Base-by-base conservation (phyloP, 106 monocot species). In the Agapanthus africanus region DNA sequence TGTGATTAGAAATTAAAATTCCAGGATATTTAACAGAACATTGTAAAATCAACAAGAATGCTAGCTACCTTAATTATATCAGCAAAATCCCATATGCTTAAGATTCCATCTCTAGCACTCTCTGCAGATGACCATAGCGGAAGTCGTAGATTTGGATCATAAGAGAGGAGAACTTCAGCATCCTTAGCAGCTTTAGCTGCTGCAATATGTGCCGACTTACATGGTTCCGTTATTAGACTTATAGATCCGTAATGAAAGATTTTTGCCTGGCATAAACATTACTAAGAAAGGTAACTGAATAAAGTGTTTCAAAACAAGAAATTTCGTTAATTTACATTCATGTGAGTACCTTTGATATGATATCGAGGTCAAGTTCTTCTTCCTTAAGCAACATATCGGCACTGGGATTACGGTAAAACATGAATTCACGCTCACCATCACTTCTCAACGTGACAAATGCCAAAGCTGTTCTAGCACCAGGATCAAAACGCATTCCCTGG, bases 341-440 rank as follows among this genome's bases (percentile, higher is more conserved):
- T 52, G 40, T 33, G 25, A 38, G 23, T 70, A 89, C 95, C 86
- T 97, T 86, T 26, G 31, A 86, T 33, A 97, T 97, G 51, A 97
- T 78, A 38, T 97, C 84, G 35, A 97, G 73, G 73, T 97, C 88
- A 64, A 97, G 86, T 69, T 97, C 95, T 59, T 71, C 72, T 82
- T 82, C 86, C 84, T 97, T 69, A 72, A 97, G 88, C 63, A 97
- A 80, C 95, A 97, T 97, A 77, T 97, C 95, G 60, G 95, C 95
- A 77, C 95, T 91, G 61, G 95, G 95, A 79, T 97, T 97, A 40
- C 95, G 85, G 72, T 89, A 97, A 71, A 97, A 97, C 95, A 97
- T 97, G 71, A 97, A 97, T 63, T 97, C 91, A 35, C 95, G 79
- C 38, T 97, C 95, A 54, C 95, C 95, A 67, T 97, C 91, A 54